These are phyloP conservation scores for Mortierella sp. DNA, from an alignment of 371 early-diverging fungal species.

Conservation along the genomic window DNA sequence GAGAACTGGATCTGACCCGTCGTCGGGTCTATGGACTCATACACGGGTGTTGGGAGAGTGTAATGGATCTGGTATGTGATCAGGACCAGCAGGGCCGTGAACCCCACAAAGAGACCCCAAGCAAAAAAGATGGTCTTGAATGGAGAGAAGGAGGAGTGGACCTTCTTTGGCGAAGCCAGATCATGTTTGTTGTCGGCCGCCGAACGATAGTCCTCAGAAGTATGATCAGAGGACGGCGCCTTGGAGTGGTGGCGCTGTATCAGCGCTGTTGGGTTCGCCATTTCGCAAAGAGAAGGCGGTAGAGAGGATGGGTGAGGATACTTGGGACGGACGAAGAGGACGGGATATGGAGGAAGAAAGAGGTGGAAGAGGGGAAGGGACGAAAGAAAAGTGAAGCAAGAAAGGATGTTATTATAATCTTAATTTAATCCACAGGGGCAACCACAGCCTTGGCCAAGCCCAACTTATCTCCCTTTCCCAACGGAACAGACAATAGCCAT, in stretches of 20 bases:
- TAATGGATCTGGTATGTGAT: slow-evolving; percentile 57
- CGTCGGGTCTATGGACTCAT: slow-evolving; percentile 21
- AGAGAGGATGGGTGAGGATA: no score
- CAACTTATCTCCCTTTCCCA: no score
- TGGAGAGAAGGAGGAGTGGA: slow-evolving; percentile 16
- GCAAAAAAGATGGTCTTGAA: slow-evolving; percentile 12
- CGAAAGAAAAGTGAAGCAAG: slow-evolving; percentile 2
- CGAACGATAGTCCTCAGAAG: no score
- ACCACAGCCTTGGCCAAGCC: no score
- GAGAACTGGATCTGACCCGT: slow-evolving; percentile 64
- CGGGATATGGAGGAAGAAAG: background rate
- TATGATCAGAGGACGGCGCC: background rate
- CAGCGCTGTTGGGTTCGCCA: slow-evolving; percentile 34
- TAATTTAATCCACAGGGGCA: no score
- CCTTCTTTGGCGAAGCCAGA: slow-evolving; percentile 16
- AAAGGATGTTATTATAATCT: no score
- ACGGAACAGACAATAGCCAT: no score
- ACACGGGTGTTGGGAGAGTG: slow-evolving; percentile 39
- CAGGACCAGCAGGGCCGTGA: slow-evolving; percentile 29
- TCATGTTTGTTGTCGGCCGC: slow-evolving; percentile 3
- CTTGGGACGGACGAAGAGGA: no score
- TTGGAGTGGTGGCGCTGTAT: slow-evolving; percentile 44
- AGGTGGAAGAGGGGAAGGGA: background rate
- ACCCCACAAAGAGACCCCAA: slow-evolving; percentile 9
- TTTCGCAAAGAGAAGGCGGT: background rate